These are phyloP conservation scores for Ceratocystis papillata DNA, from an alignment of 2,329 filamentous ascomycete genomes.

Conservation along the genomic window DNA sequence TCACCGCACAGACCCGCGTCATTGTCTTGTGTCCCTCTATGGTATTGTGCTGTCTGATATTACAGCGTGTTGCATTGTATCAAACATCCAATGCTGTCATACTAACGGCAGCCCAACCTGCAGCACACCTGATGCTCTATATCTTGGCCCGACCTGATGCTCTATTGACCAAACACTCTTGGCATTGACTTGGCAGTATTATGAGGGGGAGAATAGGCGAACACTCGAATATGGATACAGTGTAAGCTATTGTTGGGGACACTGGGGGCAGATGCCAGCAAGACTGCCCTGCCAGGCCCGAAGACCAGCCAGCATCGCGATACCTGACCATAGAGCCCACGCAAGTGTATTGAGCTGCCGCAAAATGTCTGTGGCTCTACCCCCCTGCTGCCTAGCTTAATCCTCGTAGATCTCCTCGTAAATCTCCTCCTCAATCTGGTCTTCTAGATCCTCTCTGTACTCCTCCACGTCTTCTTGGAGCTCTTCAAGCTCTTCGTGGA, in stretches of 20 bases:
- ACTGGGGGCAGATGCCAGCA: not conserved
- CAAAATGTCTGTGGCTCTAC: not conserved
- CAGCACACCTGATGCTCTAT: no score
- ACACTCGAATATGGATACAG: not conserved
- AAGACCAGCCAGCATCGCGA: not conserved
- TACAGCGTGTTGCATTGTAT: not conserved
- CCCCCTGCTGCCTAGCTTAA: conserved; percentile 28
- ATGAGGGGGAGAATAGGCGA: not conserved
- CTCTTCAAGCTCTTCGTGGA: conserved; percentile 35
- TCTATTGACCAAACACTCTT: not conserved
- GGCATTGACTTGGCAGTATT: conserved; percentile 4
- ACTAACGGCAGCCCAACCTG: not conserved
- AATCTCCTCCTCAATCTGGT: conserved; percentile 26
- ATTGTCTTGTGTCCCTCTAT: not conserved
- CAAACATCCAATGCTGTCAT: not conserved
- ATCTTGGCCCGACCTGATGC: no score
- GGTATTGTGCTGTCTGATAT: not conserved
- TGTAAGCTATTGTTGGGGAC: not conserved
- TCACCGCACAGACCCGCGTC: not conserved
- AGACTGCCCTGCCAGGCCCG: not conserved
- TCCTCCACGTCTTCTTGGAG: conserved; percentile 39
- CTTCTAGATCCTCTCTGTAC: conserved; percentile 37
- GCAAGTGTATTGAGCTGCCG: not conserved
- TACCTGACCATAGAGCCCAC: not conserved
- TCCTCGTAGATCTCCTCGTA: conserved; percentile 43